These are phyloP conservation scores for Aspergillus novofumigatus DNA, from an alignment of 2,329 filamentous ascomycete genomes.

Conservation along the genomic window DNA sequence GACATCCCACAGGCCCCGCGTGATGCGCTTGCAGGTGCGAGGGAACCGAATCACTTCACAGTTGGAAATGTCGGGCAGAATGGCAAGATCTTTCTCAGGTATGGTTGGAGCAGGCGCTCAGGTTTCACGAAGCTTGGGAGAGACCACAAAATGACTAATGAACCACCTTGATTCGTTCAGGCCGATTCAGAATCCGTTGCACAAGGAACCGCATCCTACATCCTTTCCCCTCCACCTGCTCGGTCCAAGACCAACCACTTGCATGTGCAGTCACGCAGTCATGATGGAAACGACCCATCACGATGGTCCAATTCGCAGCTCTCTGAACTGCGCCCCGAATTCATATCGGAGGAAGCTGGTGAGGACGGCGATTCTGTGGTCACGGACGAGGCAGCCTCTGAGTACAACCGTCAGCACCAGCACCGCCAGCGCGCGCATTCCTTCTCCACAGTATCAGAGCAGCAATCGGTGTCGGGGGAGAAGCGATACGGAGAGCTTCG, in stretches of 20 bases:
- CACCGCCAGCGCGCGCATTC: slow-evolving; percentile 64
- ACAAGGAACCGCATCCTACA: slow-evolving; percentile 29
- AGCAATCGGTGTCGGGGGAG: slow-evolving; percentile 36
- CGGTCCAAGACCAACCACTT: slow-evolving; percentile 58
- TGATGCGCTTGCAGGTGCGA: slow-evolving; percentile 58
- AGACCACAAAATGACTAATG: slow-evolving; percentile 10
- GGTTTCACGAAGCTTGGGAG: slow-evolving; percentile 12
- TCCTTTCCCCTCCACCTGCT: slow-evolving; percentile 47
- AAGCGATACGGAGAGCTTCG: slow-evolving; percentile 65
- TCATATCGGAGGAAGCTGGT: slow-evolving; percentile 21
- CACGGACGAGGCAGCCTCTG: slow-evolving; percentile 19
- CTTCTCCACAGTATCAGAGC: slow-evolving; percentile 71
- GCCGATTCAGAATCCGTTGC: slow-evolving; percentile 33
- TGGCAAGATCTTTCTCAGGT: slow-evolving; percentile 78
- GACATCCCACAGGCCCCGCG: slow-evolving; percentile 49
- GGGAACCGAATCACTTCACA: slow-evolving; percentile 69
- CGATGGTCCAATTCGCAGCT: slow-evolving; percentile 41
- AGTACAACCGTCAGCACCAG: slow-evolving; percentile 19
- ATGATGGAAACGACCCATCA: slow-evolving; percentile 28
- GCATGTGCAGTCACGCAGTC: slow-evolving; percentile 27
- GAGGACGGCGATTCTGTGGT: slow-evolving; percentile 22
- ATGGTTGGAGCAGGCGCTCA: slow-evolving; percentile 23
- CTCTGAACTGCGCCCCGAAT: slow-evolving; percentile 32
- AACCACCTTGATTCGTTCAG: slow-evolving; percentile 15
- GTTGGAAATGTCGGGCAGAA: slow-evolving; percentile 81